Percentiles rank a stretch among this genome's conserved stretches.
These are phyloP conservation scores for Cenococcum geophilum DNA, from an alignment of 495 filamentous ascomycete genomes.

Conservation along the genomic window DNA sequence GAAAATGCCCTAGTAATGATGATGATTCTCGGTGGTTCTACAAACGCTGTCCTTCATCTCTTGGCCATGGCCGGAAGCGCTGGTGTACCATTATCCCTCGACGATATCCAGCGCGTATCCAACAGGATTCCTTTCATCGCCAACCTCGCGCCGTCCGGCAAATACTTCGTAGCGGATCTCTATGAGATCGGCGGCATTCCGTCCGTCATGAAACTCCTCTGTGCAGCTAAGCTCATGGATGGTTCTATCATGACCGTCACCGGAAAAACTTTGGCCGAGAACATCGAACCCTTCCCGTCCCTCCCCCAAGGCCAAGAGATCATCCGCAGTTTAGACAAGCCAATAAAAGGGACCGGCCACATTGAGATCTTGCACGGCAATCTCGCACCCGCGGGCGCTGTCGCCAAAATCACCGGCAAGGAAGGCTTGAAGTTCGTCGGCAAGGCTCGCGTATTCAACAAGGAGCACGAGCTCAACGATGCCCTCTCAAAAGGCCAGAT, in stretches of 20 bases:
- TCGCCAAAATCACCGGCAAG: conserved; percentile 97
- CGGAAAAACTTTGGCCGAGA: conserved; percentile 82
- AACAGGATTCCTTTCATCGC: conserved; percentile 90
- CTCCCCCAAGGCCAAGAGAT: conserved; percentile 76
- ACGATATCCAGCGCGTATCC: conserved; percentile 82
- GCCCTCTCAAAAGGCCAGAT: conserved; percentile 68
- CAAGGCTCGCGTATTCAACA: conserved; percentile 82
- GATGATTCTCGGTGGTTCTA: conserved; percentile 85
- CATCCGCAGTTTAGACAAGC: conserved; percentile 72
- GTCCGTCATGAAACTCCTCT: conserved; percentile 83
- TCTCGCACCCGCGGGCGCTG: conserved; percentile 83
- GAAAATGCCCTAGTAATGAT: conserved; percentile 91
- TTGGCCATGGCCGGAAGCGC: conserved; percentile 92
- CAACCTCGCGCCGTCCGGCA: conserved; percentile 82
- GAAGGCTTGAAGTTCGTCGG: conserved; percentile 81
- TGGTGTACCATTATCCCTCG: conserved; percentile 71
- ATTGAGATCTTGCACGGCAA: conserved; percentile 86
- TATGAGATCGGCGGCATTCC: conserved; percentile 89
- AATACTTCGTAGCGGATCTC: conserved; percentile 92
- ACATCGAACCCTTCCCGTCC: conserved; percentile 74
- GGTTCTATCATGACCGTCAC: conserved; percentile 87
- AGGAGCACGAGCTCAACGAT: conserved; percentile 70
- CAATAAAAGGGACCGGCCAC: conserved; percentile 85
- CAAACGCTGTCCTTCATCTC: conserved; percentile 91
- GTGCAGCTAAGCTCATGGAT: conserved; percentile 74